Percentiles rank a stretch among this genome's conserved stretches.
Conservation (phyloP, 192 early-diverging fungal species). For the Jimgerdemannia lactiflua region DNA sequence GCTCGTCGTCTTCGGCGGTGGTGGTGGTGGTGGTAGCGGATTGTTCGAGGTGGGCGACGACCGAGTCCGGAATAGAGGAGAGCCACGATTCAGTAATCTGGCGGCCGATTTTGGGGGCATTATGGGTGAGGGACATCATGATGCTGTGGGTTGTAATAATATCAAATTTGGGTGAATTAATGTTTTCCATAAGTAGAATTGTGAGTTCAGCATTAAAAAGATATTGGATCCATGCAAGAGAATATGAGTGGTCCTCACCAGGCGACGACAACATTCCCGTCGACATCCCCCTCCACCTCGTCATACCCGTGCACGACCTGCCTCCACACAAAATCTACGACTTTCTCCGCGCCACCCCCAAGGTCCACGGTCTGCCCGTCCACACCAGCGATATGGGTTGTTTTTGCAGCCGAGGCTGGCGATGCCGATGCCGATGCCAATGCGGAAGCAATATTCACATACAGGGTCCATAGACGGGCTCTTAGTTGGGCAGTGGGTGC, state of each 20-base stretch:
- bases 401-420: not conserved
- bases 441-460: conserved; percentile 16
- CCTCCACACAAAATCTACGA: not conserved
- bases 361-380: not conserved
- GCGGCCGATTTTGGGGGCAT: conserved; percentile 17
- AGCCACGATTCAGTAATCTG: conserved; percentile 34
- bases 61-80: conserved; percentile 19
- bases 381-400: not conserved
- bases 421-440: not conserved
- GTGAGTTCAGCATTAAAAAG: not conserved
- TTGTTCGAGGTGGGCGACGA: conserved; percentile 10
- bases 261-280: conserved; percentile 5
- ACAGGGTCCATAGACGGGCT: conserved; percentile 18
- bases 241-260: not conserved
- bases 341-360: not conserved
- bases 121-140: conserved; percentile 15
- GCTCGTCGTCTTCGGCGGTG: too few relatives aligned
- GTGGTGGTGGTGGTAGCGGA: conserved; percentile 2
- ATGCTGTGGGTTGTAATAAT: conserved; percentile 1
- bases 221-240: too few relatives aligned
- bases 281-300: conserved; percentile 4
- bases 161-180: not conserved
- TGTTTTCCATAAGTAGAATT: not conserved
- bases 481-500: not conserved
- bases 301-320: not conserved